These are phyloP conservation scores for Hsuehochloa calcarea DNA, from an alignment of 176 grass and related monocot genomes.

Conservation along the genomic window DNA sequence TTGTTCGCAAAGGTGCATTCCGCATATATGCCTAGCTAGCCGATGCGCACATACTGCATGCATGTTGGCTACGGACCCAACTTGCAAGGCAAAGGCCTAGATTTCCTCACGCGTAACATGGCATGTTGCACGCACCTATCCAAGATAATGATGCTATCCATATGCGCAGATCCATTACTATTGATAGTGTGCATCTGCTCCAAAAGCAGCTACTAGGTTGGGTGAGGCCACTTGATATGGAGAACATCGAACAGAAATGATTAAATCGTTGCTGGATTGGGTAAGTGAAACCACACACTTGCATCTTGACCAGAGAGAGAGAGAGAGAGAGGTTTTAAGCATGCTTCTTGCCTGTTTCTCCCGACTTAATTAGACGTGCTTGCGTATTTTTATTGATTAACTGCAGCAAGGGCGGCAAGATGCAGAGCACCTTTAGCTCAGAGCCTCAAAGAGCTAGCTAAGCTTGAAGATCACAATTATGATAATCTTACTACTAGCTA, in stretches of 20 bases:
- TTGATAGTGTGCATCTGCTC: background rate
- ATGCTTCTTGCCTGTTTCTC: background rate
- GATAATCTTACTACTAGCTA: slow-evolving; percentile 2
- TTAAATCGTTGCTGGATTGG: slow-evolving; percentile 1
- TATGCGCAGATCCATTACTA: slow-evolving; percentile 11
- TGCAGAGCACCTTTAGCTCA: background rate
- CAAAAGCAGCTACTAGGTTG: background rate
- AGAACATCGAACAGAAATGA: slow-evolving; percentile 8
- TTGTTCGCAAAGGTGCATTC: slow-evolving; percentile 21
- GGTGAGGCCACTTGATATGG: background rate
- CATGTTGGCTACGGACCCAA: slow-evolving; percentile 19
- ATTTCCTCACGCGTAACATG: slow-evolving; percentile 49
- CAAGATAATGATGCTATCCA: background rate
- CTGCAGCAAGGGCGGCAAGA: slow-evolving; percentile 24
- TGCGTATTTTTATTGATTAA: background rate
- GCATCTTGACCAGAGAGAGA: background rate
- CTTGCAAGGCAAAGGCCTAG: slow-evolving; percentile 37
- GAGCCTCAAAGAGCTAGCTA: background rate
- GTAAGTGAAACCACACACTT: slow-evolving; percentile 13
- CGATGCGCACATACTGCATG: background rate
- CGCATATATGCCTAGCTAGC: background rate
- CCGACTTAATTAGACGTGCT: background rate
- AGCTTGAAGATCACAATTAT: background rate
- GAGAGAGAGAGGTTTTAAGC: slow-evolving; percentile 14
- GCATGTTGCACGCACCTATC: slow-evolving; percentile 31